phyloP scores from a whole-genome alignment of 805 yeast genomes.

The Ogataea polymorpha region DNA sequence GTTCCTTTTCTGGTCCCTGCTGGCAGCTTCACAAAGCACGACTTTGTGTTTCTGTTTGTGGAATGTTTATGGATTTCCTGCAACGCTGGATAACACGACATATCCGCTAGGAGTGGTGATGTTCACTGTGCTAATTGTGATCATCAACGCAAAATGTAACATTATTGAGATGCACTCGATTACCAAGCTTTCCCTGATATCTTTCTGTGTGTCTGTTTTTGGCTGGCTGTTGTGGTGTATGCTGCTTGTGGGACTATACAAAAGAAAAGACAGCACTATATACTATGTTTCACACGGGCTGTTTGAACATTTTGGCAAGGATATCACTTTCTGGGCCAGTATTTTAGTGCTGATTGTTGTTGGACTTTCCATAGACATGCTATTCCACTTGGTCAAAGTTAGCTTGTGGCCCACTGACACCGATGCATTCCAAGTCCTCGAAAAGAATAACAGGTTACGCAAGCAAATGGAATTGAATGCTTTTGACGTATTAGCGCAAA shows the following conservation, averaged over 20 bases:
- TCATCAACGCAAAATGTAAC: conserved; percentile 77
- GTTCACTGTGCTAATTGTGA: conserved; percentile 66
- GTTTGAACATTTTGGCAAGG: conserved; percentile 68
- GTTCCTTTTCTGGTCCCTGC: conserved; percentile 73
- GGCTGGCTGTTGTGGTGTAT: conserved; percentile 90
- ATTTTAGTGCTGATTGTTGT: conserved; percentile 53
- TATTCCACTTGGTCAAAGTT: conserved; percentile 54
- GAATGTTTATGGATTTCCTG: conserved; percentile 67
- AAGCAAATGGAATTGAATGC: conserved; percentile 71
- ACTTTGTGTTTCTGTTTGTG: conserved; percentile 65
- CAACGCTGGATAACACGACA: conserved; percentile 68
- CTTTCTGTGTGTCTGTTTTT: conserved; percentile 66
- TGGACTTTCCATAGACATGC: conserved; percentile 64
- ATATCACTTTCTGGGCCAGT: conserved; percentile 84
- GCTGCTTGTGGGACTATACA: conserved; percentile 67
- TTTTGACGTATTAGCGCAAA: conserved; percentile 67
- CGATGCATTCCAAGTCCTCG: conserved; percentile 75
- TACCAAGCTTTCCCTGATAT: conserved; percentile 63
- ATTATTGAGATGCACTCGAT: conserved; percentile 77
- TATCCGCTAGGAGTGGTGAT: conserved; percentile 78
- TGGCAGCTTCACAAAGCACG: conserved; percentile 72
- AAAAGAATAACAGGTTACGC: conserved; percentile 64
- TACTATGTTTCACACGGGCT: conserved; percentile 73
- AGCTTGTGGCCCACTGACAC: conserved; percentile 68
- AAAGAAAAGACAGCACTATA: conserved; percentile 48